Evolutionary conservation across 1,284 basidiomycete species (phyloP).

Genomic region (Cutaneotrichosporon cavernicola): DNA sequence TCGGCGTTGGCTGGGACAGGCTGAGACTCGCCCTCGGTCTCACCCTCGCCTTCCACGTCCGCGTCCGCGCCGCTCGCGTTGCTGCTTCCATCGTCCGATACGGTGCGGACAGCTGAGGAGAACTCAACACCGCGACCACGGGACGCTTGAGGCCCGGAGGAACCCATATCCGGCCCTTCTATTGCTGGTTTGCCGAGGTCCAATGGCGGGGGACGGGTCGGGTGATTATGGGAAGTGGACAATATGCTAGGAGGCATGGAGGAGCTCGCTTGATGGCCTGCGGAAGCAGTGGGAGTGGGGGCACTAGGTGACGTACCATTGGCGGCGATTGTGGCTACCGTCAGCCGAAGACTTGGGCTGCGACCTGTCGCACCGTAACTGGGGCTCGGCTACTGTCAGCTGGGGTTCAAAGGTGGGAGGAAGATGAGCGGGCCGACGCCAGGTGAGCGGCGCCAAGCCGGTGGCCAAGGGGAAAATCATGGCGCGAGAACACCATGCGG

Average conservation of each 20-base stretch:
- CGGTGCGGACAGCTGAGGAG: slow-evolving; percentile 12
- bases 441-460: background rate
- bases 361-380: slow-evolving; percentile 39
- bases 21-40: background rate
- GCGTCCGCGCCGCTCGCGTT: background rate
- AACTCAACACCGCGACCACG: slow-evolving; percentile 16
- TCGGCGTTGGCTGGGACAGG: background rate
- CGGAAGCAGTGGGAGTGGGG: background rate
- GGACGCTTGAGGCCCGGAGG: background rate
- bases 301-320: background rate
- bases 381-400: slow-evolving; percentile 14
- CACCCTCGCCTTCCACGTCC: slow-evolving; percentile 2
- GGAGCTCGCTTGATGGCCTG: background rate
- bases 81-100: slow-evolving; percentile 5
- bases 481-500: background rate
- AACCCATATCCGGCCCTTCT: slow-evolving; percentile 3
- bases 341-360: slow-evolving; percentile 28
- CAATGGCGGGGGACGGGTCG: slow-evolving; percentile 37
- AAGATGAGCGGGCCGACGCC: too few species aligned
- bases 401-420: background rate
- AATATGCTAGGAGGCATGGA: background rate
- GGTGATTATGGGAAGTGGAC: slow-evolving; percentile 2
- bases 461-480: background rate
- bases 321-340: slow-evolving; percentile 9
- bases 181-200: slow-evolving; percentile 40